Conservation (phyloP, 2,329 filamentous ascomycete species). For the Cadophora gregata region DNA sequence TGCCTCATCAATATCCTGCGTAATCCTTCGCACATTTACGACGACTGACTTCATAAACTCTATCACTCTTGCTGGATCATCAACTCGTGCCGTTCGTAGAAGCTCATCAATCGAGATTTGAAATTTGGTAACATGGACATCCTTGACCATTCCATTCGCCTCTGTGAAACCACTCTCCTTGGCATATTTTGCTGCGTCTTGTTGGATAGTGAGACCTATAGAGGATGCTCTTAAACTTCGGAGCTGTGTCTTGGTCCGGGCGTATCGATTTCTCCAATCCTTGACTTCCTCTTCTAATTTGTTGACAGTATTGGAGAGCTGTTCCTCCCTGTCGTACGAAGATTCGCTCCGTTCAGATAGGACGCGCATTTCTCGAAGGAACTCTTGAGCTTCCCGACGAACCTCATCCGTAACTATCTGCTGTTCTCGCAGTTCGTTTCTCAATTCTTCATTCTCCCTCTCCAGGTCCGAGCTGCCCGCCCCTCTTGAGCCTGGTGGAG, state of each 20-base stretch:
- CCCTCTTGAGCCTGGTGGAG: constrained; percentile 42
- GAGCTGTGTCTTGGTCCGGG: constrained; percentile 85
- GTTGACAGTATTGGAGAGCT: constrained; percentile 76
- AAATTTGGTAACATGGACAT: constrained; percentile 92
- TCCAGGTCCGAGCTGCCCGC: constrained; percentile 48
- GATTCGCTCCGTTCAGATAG: constrained; percentile 81
- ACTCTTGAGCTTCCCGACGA: constrained; percentile 79
- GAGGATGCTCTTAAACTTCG: constrained; percentile 82
- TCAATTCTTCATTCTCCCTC: constrained; percentile 72
- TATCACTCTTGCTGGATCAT: constrained; percentile 76
- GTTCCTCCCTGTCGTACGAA: constrained; percentile 81
- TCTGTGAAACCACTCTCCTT: constrained; percentile 72
- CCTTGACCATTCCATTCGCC: constrained; percentile 80
- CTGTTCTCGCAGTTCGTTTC: constrained; percentile 71
- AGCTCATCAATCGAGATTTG: constrained; percentile 94
- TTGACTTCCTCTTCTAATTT: constrained; percentile 82
- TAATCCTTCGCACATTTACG: constrained; percentile 81
- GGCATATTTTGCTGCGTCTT: constrained; percentile 71
- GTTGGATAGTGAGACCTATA: constrained; percentile 71
- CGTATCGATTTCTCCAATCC: constrained; percentile 90
- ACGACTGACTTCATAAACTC: constrained; percentile 89
- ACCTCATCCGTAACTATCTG: constrained; percentile 87
- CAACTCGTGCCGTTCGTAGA: constrained; percentile 74
- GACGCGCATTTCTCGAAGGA: constrained; percentile 86
- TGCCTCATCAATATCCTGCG: constrained; percentile 75